Conservation (phyloP, 2,329 filamentous ascomycete species). For the Cladosporium sp. region DNA sequence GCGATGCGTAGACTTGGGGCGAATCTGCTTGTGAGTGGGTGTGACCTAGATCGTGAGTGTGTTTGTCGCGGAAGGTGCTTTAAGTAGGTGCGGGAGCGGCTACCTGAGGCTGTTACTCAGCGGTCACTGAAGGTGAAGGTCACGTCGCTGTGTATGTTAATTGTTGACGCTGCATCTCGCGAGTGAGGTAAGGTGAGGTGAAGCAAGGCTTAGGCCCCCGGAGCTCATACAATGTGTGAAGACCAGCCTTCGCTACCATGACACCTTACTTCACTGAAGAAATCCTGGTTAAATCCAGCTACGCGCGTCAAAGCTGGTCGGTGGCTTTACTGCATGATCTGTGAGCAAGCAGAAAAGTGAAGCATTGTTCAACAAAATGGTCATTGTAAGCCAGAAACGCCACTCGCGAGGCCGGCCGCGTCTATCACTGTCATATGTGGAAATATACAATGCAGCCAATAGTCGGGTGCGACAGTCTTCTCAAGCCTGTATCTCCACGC, state of each 20-base stretch:
- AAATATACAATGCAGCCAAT: constrained; percentile 17
- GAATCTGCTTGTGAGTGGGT: not conserved
- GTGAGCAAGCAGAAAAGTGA: not conserved
- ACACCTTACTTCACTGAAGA: not conserved
- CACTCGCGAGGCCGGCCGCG: constrained; percentile 9
- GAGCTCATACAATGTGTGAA: not conserved
- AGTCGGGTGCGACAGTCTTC: constrained; percentile 5
- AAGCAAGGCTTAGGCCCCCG: not conserved
- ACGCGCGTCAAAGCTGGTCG: no score
- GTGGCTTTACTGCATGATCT: not conserved
- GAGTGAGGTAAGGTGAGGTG: not conserved
- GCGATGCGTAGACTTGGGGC: not conserved
- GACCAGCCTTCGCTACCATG: not conserved
- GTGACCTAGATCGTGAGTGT: not conserved
- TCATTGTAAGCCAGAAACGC: constrained; percentile 13
- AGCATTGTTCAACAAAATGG: constrained; percentile 7
- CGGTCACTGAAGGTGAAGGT: not conserved
- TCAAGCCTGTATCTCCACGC: constrained; percentile 7
- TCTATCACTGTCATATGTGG: constrained; percentile 15
- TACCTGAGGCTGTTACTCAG: not conserved
- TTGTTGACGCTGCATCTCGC: not conserved
- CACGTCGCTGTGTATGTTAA: not conserved
- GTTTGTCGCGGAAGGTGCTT: not conserved
- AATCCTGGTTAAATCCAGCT: no score
- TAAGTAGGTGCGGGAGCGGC: not conserved